Conservation (phyloP, 108 stramenopile genomes). For the Ochromonas danica region DNA sequence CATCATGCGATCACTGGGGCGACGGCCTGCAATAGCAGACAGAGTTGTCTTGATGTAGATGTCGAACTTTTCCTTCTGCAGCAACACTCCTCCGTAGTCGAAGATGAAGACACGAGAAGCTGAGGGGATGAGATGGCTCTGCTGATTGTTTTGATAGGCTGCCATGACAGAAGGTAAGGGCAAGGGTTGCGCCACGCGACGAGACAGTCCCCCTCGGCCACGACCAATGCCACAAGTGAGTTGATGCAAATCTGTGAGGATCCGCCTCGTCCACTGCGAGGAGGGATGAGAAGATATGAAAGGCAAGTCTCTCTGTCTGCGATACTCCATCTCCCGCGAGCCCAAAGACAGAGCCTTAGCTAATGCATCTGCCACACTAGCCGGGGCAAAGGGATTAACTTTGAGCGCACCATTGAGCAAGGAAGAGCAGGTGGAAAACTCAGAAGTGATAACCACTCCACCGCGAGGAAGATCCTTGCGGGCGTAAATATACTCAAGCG, state of each 20-base stretch:
- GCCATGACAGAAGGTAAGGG: neutral
- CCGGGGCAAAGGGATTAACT: conserved; percentile 95
- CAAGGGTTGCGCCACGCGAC: neutral
- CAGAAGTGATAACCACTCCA: conserved; percentile 92
- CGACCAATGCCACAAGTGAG: conserved; percentile 63
- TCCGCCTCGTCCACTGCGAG: conserved; percentile 89
- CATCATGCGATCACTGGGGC: conserved; percentile 66
- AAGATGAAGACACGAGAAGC: conserved; percentile 82
- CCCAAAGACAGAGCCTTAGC: conserved; percentile 89
- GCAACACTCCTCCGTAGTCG: conserved; percentile 96
- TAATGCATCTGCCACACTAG: conserved; percentile 76
- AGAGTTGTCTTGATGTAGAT: conserved; percentile 96
- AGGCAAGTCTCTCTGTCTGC: conserved; percentile 87
- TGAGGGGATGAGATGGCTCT: neutral
- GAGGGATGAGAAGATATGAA: conserved; percentile 91
- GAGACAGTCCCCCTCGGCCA: conserved; percentile 65
- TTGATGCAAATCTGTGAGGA: conserved; percentile 73
- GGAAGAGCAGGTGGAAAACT: conserved; percentile 89
- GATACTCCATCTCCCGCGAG: conserved; percentile 67
- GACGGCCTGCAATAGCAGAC: conserved; percentile 70
- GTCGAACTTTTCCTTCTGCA: conserved; percentile 84
- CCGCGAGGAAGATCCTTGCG: conserved; percentile 51
- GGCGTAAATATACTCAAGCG: conserved; percentile 92
- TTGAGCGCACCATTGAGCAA: conserved; percentile 93
- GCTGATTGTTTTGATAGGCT: neutral